Base-by-base conservation (phyloP, 225 moss, liverwort and hornwort species). In the Physcomitrium patens region DNA sequence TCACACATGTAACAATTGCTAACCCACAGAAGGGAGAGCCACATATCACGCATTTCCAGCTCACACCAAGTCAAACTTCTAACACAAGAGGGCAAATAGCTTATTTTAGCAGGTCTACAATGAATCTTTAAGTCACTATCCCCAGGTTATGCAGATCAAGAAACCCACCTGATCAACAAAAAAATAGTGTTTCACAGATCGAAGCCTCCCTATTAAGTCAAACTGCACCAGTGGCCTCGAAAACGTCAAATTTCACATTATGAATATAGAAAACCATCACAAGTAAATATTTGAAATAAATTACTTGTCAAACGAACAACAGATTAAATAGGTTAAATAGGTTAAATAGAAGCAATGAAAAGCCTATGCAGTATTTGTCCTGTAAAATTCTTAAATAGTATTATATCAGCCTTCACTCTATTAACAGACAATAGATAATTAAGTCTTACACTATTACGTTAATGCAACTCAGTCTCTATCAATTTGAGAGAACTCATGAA, bases 121-220 rank as follows among this genome's bases (percentile, higher is more conserved):
- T 11, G 24, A 47, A 49, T 14, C 11, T 56, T 12, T 28, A 6
- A 51, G 53, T 43, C 10, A 50, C 22, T 67, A 63, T 43, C 27
- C 47, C 47, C 19, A 62, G 24, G 59, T 24, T 24, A 13, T 19
- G 52, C 55, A 79, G 56, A 18, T 61, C 19, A 37, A 79, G 22
- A 7, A 59, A 73, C 51, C 65, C 50, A 92, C 92, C 92, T 97
- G 96, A 83, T 97, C 96, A 82, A 97, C 92, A 74, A 97, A 87
- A 71, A 97, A 97, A 75, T 97, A 97, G 68, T 97, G 97, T 74
- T 97, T 97, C 55, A 97, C 84, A 23, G 94, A 94, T 60, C 97
- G 92, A 51, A 97, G 90, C 77, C 97, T 91, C 26, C 97, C 97
- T 83, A 93, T 86, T 60, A 97, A 83, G 77, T 97, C 97, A 78